A percentile compares a stretch with the other conserved stretches of the same genome.
These are phyloP conservation scores for Candida fluviatilis DNA, from an alignment of 805 yeast species.

Conservation along the genomic window DNA sequence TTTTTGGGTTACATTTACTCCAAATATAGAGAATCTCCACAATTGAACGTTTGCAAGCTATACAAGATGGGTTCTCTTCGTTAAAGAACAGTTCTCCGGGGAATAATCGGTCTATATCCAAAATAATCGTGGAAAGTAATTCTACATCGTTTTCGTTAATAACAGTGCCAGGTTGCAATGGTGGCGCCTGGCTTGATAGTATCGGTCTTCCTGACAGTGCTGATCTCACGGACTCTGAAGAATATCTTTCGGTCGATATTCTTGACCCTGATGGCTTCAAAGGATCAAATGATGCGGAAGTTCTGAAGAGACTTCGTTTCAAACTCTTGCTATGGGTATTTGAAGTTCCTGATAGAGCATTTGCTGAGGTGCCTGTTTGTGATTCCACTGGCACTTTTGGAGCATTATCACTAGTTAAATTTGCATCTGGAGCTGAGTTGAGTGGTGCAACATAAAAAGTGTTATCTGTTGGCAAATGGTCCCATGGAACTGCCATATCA, in stretches of 20 bases:
- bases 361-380: no score
- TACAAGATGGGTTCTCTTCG: conserved; percentile 14
- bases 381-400: no score
- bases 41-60: conserved; percentile 23
- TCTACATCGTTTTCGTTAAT: conserved; percentile 30
- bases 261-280: no score
- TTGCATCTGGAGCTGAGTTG: not conserved
- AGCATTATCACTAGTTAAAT: no score
- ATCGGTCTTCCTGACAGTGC: conserved; percentile 4
- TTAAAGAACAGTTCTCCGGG: conserved; percentile 40
- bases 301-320: no score
- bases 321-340: no score
- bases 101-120: conserved; percentile 50
- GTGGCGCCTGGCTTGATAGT: not conserved
- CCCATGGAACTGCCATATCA: conserved; percentile 38
- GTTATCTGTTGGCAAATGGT: conserved; percentile 24
- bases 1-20: conserved; percentile 44
- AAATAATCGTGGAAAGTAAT: conserved; percentile 38
- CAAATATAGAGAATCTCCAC: conserved; percentile 45
- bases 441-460: conserved; percentile 15
- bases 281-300: no score
- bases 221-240: no score
- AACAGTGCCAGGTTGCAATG: conserved; percentile 1
- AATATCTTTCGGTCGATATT: no score
- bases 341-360: no score